Evolutionary conservation across 2,329 filamentous ascomycete species (phyloP), one percentile per base, ranked within the genome.

Genomic region (Mariannaea elegans): DNA sequence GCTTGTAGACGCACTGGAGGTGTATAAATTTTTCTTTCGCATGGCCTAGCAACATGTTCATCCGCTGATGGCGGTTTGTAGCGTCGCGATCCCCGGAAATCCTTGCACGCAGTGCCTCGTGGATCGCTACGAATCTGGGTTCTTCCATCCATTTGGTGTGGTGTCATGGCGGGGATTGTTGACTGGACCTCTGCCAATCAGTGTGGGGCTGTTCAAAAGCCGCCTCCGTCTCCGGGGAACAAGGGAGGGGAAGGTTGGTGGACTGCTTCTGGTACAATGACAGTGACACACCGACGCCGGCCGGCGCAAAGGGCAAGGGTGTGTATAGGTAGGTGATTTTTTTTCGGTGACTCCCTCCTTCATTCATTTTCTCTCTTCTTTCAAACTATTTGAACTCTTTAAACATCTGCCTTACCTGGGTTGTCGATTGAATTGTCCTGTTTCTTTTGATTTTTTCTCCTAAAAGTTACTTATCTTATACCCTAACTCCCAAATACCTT

Each of bases 281-380:
- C 60, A 54, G 62, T 64, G 62, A 59, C 66, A 67, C 62, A 64
- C 68, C 68, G 66, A 71, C 56, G 67, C 49, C 42, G 47, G 48
- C 47, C 68, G 68, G 68, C 65, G 62, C 62, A 65, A 68, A 66
- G 61, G 65, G 59, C 39, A 60, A 59, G 65, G 59, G 63, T 44
- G 41, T 44, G 41, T 16, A 4, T 61, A 66, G 62, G 56, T 58
- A 34, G 38, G 36, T 42, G 45, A 34, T 49, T 50, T 56, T 56
- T 56, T 48, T 36, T 16, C 32, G 32, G 18, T 47, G 44, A 41
- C 51, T 51, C 48, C 45, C 46, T 53, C 32, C 14, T 21, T 52
- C 50, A 51, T 47, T 56, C 49, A 51, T 55, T 54, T 50, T 24
- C 8, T 49, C 54, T 38, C 38, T 29, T 38, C 46, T 34, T 50